Evolutionary conservation across 2,329 filamentous ascomycete species (phyloP), one percentile per base, ranked within the genome.

Genomic region (Sarocladium brachiariae): DNA sequence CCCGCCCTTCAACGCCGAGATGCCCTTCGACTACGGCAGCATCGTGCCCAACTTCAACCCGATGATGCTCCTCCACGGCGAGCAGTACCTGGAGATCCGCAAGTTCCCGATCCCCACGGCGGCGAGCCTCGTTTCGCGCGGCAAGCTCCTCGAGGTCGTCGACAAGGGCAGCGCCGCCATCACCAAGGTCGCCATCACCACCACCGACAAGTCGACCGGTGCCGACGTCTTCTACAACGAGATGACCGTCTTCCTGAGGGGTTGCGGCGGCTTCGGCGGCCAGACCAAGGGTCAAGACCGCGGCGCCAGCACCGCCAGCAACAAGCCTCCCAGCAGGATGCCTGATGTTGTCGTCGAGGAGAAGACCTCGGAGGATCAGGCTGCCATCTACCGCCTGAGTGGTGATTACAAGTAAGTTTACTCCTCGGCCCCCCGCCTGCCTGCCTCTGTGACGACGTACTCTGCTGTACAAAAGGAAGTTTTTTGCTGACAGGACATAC

Each of bases 41-140:
- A 80, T 99, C 54, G 86, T 97, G 24, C 90, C 91, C 67, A 95
- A 97, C 77, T 99, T 96, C 77, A 89, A 83, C 33, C 92, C 91
- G 55, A 96, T 96, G 89, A 96, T 96, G 90, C 83, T 99, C 48
- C 86, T 99, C 21, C 93, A 99, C 73, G 93, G 93, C 65, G 93
- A 99, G 77, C 93, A 99, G 70, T 99, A 91, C 73, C 88, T 99
- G 56, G 93, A 99, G 72, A 80, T 99, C 63, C 83, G 85, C 65
- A 89, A 92, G 69, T 95, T 84, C 74, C 93, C 93, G 35, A 87
- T 97, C 61, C 92, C 92, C 31, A 96, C 91, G 27, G 79, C 84
- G 51, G 90, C 80, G 48, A 84, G 82, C 52, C 84, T 95, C 47
- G 69, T 87, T 59, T 89, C 86, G 52, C 81, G 83, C 63, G 86